Evolutionary conservation across 306 rosid species (phyloP).

Genomic region (Hippophae tibetana): DNA sequence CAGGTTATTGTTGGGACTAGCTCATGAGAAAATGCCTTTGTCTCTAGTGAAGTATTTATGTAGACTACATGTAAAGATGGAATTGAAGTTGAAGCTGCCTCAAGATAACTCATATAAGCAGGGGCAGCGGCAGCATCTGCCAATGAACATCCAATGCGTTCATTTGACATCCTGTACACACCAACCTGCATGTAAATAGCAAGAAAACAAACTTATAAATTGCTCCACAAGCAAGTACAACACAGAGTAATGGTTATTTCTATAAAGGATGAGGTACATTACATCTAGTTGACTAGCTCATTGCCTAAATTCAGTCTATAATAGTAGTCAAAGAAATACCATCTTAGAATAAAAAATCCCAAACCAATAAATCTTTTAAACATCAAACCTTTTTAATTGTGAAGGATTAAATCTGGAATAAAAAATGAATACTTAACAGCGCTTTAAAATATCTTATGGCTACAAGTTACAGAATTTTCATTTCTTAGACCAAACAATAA

Average conservation of each 20-base stretch:
- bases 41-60: constrained; percentile 83
- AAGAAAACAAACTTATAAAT: constrained; percentile 16
- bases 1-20: constrained; percentile 97
- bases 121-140: constrained; percentile 89
- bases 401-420: not conserved
- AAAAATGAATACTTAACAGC: too few species aligned
- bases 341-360: not conserved
- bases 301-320: constrained; percentile 3
- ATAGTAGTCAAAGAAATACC: not conserved
- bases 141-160: constrained; percentile 82
- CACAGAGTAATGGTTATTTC: constrained; percentile 6
- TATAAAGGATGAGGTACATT: constrained; percentile 6
- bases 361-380: constrained; percentile 1
- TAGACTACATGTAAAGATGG: constrained; percentile 83
- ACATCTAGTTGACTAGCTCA: constrained; percentile 7
- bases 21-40: constrained; percentile 92
- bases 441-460: constrained; percentile 2
- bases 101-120: constrained; percentile 72
- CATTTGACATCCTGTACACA: constrained; percentile 86
- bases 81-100: constrained; percentile 58
- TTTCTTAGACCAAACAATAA: constrained; percentile 4
- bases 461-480: not conserved
- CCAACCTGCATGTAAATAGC: constrained; percentile 55
- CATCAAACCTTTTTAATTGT: not conserved
- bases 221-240: constrained; percentile 7